Conservation (phyloP, 192 early-diverging fungal genomes). For the Gonapodya sp. region DNA sequence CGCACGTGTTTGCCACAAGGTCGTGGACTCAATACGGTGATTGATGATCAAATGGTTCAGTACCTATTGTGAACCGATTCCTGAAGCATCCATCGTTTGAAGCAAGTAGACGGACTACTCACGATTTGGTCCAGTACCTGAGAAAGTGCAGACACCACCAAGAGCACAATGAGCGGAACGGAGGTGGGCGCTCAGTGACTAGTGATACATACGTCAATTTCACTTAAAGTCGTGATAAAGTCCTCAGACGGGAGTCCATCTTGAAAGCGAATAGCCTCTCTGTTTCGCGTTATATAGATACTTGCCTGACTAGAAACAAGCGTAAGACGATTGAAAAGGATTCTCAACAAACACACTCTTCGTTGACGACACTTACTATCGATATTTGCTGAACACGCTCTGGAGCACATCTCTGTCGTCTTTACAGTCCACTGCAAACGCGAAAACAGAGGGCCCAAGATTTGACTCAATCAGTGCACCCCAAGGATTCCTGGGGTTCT, state of each 20-base stretch:
- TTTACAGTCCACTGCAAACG: background rate
- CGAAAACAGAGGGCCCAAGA: background rate
- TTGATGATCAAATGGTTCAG: slow-evolving; percentile 1
- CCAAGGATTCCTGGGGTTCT: background rate
- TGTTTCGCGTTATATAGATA: background rate
- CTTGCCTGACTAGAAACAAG: background rate
- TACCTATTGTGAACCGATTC: background rate
- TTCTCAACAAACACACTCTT: background rate
- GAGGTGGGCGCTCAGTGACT: no score
- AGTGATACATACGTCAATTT: background rate
- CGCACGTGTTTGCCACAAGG: background rate
- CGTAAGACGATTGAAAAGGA: background rate
- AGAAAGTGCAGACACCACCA: no score
- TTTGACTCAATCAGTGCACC: background rate
- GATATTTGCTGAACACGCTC: background rate
- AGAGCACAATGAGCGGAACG: no score
- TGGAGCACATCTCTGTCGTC: background rate
- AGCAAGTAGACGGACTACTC: background rate
- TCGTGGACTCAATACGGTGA: background rate
- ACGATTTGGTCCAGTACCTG: background rate
- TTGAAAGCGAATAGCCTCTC: background rate
- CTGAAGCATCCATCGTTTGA: background rate
- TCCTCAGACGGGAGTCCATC: background rate
- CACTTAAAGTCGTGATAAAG: background rate
- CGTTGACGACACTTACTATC: slow-evolving; percentile 1